These are phyloP conservation scores for Samsoniella hepiali DNA, from an alignment of 2,329 filamentous ascomycete genomes.

Conservation along the genomic window DNA sequence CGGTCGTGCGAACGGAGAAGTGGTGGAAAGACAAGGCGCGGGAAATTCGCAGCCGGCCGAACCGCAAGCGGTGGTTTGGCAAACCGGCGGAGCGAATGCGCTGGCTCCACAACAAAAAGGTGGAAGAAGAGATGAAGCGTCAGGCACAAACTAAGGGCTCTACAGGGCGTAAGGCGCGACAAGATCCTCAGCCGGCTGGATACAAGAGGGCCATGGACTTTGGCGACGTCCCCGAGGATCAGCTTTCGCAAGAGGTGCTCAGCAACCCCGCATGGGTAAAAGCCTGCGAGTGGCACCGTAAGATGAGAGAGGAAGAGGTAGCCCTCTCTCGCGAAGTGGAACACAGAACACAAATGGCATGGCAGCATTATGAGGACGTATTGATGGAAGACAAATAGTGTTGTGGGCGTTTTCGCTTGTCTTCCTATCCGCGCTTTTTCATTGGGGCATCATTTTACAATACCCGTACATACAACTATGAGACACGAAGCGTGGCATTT, in stretches of 20 bases:
- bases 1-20: conserved; percentile 38
- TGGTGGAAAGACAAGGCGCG: conserved; percentile 48
- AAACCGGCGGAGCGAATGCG: conserved; percentile 39
- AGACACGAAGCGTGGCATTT: neutral
- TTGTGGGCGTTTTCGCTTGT: neutral
- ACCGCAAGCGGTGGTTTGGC: conserved; percentile 51
- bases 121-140: conserved; percentile 20
- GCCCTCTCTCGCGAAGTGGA: neutral
- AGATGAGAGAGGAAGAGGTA: conserved; percentile 19
- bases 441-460: too few relatives aligned
- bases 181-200: conserved; percentile 30
- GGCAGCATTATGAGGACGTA: neutral
- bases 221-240: conserved; percentile 35
- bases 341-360: neutral
- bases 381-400: neutral
- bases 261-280: conserved; percentile 45
- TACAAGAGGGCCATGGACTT: conserved; percentile 34
- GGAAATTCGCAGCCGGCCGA: conserved; percentile 48
- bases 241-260: conserved; percentile 44
- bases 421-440: neutral
- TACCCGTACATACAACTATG: neutral
- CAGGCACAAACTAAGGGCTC: neutral
- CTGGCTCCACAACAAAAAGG: conserved; percentile 28
- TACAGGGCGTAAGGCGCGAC: conserved; percentile 12
- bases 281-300: conserved; percentile 38